Evolutionary conservation across 1,139 yeast genomes (phyloP).

Genomic region (Kodamaea ohmeri): DNA sequence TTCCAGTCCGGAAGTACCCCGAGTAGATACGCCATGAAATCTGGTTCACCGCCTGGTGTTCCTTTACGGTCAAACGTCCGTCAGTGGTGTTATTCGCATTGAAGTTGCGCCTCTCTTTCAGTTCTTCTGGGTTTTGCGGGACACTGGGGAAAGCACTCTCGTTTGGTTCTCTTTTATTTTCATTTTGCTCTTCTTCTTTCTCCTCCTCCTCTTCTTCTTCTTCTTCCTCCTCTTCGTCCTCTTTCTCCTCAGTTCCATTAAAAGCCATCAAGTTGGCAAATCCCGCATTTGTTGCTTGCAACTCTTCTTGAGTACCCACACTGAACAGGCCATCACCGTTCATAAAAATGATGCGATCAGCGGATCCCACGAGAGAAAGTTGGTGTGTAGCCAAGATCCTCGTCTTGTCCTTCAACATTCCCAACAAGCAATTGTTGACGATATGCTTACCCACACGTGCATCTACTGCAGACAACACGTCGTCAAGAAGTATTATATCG

Average conservation of each 20-base stretch:
- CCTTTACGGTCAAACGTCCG: slow-evolving; percentile 32
- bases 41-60: slow-evolving; percentile 20
- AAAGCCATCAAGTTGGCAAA: slow-evolving; percentile 55
- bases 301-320: slow-evolving; percentile 56
- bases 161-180: slow-evolving; percentile 16
- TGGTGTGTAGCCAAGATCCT: slow-evolving; percentile 85
- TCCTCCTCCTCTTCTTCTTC: too few relatives aligned
- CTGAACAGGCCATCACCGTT: slow-evolving; percentile 62
- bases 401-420: slow-evolving; percentile 56
- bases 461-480: slow-evolving; percentile 88
- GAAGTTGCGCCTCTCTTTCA: slow-evolving; percentile 22
- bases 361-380: slow-evolving; percentile 62
- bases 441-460: slow-evolving; percentile 86
- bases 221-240: slow-evolving; percentile 18
- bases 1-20: slow-evolving; percentile 17
- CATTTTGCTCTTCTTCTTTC: slow-evolving; percentile 16
- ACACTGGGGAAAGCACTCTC: slow-evolving; percentile 33
- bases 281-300: slow-evolving; percentile 41
- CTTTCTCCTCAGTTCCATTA: slow-evolving; percentile 29
- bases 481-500: slow-evolving; percentile 74
- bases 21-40: slow-evolving; percentile 16
- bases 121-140: slow-evolving; percentile 14
- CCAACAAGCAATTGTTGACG: slow-evolving; percentile 66
- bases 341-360: slow-evolving; percentile 67
- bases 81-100: slow-evolving; percentile 21